These are phyloP conservation scores for Raphanus raphanistrum DNA, from an alignment of 345 rosid genomes.

Conservation along the genomic window DNA sequence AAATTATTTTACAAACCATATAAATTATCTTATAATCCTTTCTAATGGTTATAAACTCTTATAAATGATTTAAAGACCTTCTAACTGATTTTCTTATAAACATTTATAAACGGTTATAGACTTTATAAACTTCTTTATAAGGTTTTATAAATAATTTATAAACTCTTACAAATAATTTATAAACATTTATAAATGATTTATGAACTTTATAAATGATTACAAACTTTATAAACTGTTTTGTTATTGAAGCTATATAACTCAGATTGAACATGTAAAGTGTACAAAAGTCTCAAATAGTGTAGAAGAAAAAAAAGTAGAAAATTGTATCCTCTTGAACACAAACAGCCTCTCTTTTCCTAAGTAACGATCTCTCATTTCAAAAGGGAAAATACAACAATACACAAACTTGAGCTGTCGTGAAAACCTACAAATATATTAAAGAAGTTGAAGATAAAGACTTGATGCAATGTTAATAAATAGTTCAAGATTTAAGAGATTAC, in stretches of 20 bases:
- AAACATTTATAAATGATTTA: no score
- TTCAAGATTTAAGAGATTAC: slow-evolving; percentile 18
- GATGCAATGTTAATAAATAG: not conserved
- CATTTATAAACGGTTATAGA: no score
- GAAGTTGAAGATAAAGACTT: not conserved
- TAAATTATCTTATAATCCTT: no score
- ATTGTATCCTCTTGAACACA: slow-evolving; percentile 4
- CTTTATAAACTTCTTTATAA: no score
- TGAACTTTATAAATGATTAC: no score
- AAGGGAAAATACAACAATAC: slow-evolving; percentile 14
- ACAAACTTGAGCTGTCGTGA: not conserved
- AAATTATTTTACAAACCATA: no score
- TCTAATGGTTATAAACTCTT: no score
- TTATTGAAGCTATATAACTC: slow-evolving; percentile 2
- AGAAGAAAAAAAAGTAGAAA: slow-evolving; percentile 5
- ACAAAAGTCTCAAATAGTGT: not conserved
- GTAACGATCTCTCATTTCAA: slow-evolving; percentile 19
- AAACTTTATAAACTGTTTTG: not conserved
- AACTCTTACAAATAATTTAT: no score
- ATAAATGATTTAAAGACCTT: no score
- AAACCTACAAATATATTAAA: slow-evolving; percentile 7
- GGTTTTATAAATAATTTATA: no score
- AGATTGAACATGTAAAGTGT: slow-evolving; percentile 14
- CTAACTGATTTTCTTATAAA: no score
- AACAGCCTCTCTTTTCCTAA: slow-evolving; percentile 19